Percentiles rank a stretch among this genome's conserved stretches.
Conservation (phyloP, 2,329 filamentous ascomycete genomes). For the Coleophoma crateriformis region DNA sequence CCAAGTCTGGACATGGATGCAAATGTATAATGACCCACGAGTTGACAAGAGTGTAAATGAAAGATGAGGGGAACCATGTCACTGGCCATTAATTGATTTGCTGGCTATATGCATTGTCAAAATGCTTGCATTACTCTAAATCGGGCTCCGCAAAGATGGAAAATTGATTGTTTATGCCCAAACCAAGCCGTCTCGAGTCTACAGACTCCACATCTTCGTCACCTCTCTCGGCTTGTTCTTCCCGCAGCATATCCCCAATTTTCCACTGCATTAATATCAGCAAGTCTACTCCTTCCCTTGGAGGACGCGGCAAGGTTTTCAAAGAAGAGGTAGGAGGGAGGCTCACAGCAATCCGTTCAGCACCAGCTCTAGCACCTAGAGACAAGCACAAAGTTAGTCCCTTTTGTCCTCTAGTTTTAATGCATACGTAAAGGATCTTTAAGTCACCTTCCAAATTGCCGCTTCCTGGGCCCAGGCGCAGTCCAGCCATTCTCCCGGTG, state of each 20-base stretch:
- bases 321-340: neutral
- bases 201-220: neutral
- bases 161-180: neutral
- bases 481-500: constrained; percentile 59
- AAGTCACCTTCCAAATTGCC: constrained; percentile 58
- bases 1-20: no score
- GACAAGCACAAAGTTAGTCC: no score
- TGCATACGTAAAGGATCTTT: no score
- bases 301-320: neutral
- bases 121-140: no score
- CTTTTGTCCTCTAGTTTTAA: no score
- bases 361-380: constrained; percentile 57
- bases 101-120: no score
- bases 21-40: no score
- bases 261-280: neutral
- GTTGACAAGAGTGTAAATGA: no score
- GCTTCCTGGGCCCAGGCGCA: constrained; percentile 67
- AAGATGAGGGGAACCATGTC: no score
- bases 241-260: neutral
- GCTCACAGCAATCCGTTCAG: constrained; percentile 47
- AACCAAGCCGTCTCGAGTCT: neutral
- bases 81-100: no score
- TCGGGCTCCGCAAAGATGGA: neutral
- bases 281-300: neutral
- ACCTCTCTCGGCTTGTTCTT: neutral